Evolutionary conservation across 78 protist species (phyloP), one percentile per base, ranked within the genome.

Genomic region (Creolimax fragrantissima): DNA sequence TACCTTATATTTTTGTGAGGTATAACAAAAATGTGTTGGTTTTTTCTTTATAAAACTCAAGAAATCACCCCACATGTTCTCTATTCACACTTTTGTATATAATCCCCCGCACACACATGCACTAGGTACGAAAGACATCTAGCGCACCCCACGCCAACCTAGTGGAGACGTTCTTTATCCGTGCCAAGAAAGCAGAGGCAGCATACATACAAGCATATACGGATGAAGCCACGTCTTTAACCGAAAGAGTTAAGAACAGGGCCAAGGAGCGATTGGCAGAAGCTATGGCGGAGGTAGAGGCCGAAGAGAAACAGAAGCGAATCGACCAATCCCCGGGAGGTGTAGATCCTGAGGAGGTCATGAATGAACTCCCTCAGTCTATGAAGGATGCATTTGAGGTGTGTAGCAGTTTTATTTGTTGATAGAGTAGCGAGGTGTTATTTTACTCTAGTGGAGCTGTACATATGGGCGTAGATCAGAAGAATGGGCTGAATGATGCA

Each of bases 311-410:
- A 36, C 42, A 91, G 6, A 7, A 90, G 88, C 92, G 91, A 5
- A n/a, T 92, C 5, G 94, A 89, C 0, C 44, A 6, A 6, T 83
- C 86, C 7, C 94, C 94, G 6, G 94, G 94, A 6, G 94, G 94
- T 3, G 90, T 93, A 24, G 92, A 93, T 43, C 94, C 94, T 24
- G 35, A 41, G 47, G 94, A 93, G 74, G 94, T 93, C 32, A 42
- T 89, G 3, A 92, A 93, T 41, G 3, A 67, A 4, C 90, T 93
- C 66, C 94, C 94, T 41, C 11, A 6, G 36, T 43, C 3, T 4
- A 3, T 93, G 89, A 88, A 44, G 2, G 90, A 89, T 24, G 93
- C 90, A 2, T 43, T 43, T 32, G 91, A 43, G 91, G 74, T 24
- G 43, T 11, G 39, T 24, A 39, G 36, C 37, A 41, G 3, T 3